A percentile compares a stretch with the other conserved stretches of the same genome.
phyloP scores from a whole-genome alignment of 176 grass and related monocot species.

The Oryza punctata region DNA sequence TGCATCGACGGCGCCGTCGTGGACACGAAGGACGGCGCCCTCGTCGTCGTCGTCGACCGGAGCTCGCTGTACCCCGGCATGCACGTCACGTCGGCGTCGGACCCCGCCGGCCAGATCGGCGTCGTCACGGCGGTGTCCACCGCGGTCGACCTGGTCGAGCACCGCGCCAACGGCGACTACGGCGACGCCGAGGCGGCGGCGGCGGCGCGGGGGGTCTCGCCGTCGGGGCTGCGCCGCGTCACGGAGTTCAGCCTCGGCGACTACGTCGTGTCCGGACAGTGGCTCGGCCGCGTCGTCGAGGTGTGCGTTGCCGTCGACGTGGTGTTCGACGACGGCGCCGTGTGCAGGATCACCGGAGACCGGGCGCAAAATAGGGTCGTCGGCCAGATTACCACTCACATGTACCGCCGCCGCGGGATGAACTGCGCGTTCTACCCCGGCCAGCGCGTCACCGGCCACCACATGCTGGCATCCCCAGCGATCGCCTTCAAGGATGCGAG shows the following conservation, averaged over 20 bases:
- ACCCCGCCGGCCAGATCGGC: too few relatives aligned
- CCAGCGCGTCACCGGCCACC: background rate
- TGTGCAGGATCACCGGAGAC: background rate
- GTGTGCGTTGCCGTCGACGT: background rate
- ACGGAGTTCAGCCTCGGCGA: background rate
- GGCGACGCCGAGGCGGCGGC: too few relatives aligned
- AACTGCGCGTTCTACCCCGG: background rate
- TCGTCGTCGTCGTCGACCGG: background rate
- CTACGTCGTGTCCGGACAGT: background rate
- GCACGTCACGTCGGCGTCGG: background rate
- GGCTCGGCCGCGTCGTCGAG: constrained; percentile 21
- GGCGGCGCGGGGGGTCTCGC: background rate
- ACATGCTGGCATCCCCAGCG: too few relatives aligned
- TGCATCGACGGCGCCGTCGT: too few relatives aligned
- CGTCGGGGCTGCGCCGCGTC: background rate
- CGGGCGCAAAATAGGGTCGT: too few relatives aligned
- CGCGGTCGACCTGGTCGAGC: background rate
- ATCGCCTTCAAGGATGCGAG: background rate
- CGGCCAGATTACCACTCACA: background rate
- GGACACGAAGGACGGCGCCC: background rate
- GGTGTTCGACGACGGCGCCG: constrained; percentile 26
- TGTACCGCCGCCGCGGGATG: too few relatives aligned
- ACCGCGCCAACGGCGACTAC: too few relatives aligned
- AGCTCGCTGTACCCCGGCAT: background rate
- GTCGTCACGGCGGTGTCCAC: background rate